These are phyloP conservation scores for Cokeromyces recurvatus DNA, from an alignment of 371 early-diverging fungal species.

Conservation along the genomic window DNA sequence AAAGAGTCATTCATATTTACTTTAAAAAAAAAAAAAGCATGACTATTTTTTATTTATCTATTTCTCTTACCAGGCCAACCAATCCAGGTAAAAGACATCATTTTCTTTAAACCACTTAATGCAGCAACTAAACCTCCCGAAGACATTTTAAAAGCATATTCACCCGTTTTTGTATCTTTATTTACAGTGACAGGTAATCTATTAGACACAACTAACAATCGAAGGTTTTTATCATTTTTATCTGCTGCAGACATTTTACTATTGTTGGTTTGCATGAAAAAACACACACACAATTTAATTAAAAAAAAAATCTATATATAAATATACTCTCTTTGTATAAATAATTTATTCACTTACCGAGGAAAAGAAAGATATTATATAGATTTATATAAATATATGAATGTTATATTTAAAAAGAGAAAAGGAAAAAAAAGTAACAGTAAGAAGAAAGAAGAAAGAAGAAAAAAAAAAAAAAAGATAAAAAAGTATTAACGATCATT, in stretches of 20 bases:
- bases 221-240: slow-evolving; percentile 36
- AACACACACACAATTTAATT: neutral
- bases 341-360: too few relatives aligned
- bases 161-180: slow-evolving; percentile 54
- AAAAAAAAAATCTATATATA: too few relatives aligned
- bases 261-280: too few relatives aligned
- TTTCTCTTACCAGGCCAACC: slow-evolving; percentile 91
- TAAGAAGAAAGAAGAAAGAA: slow-evolving; percentile 1
- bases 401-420: too few relatives aligned
- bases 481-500: too few relatives aligned
- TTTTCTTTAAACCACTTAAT: slow-evolving; percentile 88
- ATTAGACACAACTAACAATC: slow-evolving; percentile 99
- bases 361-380: too few relatives aligned
- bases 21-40: neutral
- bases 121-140: slow-evolving; percentile 99
- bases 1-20: too few relatives aligned
- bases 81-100: slow-evolving; percentile 98
- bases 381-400: too few relatives aligned
- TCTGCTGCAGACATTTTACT: neutral
- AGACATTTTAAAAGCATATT: slow-evolving; percentile 79
- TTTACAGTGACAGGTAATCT: slow-evolving; percentile 97
- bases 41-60: neutral
- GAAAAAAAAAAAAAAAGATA: neutral
- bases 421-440: neutral
- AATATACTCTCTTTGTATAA: too few relatives aligned